phyloP scores from a whole-genome alignment of 139 green algal genomes.

The Picochlorum sp. region DNA sequence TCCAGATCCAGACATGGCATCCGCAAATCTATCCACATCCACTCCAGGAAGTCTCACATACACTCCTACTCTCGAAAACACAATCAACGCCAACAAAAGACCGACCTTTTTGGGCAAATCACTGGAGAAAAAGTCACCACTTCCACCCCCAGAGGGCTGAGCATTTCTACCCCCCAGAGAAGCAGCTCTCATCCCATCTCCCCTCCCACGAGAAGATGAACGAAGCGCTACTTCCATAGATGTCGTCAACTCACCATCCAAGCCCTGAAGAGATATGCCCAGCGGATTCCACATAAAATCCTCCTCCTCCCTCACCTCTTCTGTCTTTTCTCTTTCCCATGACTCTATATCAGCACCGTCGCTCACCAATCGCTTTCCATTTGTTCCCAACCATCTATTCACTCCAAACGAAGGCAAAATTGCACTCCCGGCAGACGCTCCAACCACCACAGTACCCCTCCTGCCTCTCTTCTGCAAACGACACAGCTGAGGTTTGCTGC shows the following conservation, averaged over 20 bases:
- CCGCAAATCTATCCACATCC: conserved; percentile 73
- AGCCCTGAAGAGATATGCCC: background rate
- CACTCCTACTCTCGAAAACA: conserved; percentile 80
- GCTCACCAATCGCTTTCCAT: no score
- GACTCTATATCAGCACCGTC: no score
- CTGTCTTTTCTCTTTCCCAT: no score
- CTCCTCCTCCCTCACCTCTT: no score
- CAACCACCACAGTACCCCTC: background rate
- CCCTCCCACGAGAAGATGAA: background rate
- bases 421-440: no score
- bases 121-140: conserved; percentile 47
- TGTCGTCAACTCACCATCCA: background rate
- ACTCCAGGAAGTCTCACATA: conserved; percentile 90
- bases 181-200: conserved; percentile 3
- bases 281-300: no score
- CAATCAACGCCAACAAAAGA: conserved; percentile 69
- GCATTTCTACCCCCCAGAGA: background rate
- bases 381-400: no score
- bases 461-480: no score
- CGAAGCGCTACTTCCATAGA: conserved; percentile 5
- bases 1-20: conserved; percentile 54
- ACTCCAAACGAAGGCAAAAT: no score
- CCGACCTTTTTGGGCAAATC: conserved; percentile 71
- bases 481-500: no score
- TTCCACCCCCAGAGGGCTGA: background rate